Evolutionary conservation across 805 yeast species (phyloP), one percentile per base, ranked within the genome.

Genomic region (Candida argentea): DNA sequence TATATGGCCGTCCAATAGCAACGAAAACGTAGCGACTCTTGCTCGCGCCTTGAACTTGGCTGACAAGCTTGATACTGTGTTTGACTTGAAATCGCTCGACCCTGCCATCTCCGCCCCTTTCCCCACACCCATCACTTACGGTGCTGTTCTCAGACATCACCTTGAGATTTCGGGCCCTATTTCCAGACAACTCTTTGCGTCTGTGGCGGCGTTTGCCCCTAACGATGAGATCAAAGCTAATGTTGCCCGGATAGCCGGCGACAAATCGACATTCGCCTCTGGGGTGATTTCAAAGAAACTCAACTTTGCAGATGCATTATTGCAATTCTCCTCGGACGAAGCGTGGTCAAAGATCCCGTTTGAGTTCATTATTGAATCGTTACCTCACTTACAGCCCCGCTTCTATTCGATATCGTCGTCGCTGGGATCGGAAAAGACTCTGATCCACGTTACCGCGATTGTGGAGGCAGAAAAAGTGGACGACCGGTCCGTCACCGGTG

Each of bases 321-420:
- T 66, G 27, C 33, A 52, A 14, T 52, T 87, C 25, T 80, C 94
- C 10, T 44, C 61, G 9, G 85, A 83, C 32, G 45, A 36, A 16
- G 53, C 71, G n/a, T 91, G 97, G 97, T 40, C 50, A 9, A 44
- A 54, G 10, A 81, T 89, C 26, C 95, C 97, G 18, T 80, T 89
- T 63, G 76, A 75, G 36, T 83, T 87, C 47, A 55, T 91, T 22
- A 63, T 87, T 42, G 98, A 89, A 61, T 68, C 79, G 17, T 53
- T 91, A 37, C 71, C 86, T 24, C 82, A 75, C 42, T 61, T 91
- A 46, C 93, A 81, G 53, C 95, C 96, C 23, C 87, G 98, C 55
- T 89, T 85, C 61, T 89, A 89, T 58, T 89, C 97, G 14, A 89
- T 89, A 41, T 87, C 96, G 2, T 87, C 96, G 1, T 84, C 95